Evolutionary conservation across 1,284 basidiomycete genomes (phyloP), one percentile per base, ranked within the genome.

Genomic region (Apiotrichum gamsii): DNA sequence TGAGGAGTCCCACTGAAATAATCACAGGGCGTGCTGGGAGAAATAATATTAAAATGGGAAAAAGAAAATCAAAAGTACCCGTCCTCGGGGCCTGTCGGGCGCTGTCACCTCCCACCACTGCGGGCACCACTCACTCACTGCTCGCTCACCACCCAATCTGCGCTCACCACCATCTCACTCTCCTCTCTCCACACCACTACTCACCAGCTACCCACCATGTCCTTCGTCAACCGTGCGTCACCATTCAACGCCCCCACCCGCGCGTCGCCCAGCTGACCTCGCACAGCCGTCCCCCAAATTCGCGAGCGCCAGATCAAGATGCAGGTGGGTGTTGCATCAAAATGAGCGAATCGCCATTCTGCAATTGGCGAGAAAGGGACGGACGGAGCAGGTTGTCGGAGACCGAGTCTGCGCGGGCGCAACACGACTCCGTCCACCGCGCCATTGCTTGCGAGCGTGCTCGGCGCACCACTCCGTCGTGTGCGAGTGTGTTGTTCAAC

Each of bases 241-340:
- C n/a, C n/a, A n/a, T n/a, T n/a, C n/a, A n/a, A n/a, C n/a, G n/a
- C n/a, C n/a, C n/a, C n/a, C n/a, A n/a, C n/a, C n/a, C n/a, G n/a
- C n/a, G n/a, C 11, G 13, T 37, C 20, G 5, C 10, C 4, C n/a
- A 8, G 3, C 0, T 4, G 25, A n/a, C 16, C 5, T 2, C 5
- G 14, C 31, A 19, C 19, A 36, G 45, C 58, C 46, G 53, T 56
- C 42, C 66, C 66, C 58, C 53, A 56, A 39, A 55, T 72, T 52
- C 45, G 58, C 52, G 64, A 63, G 53, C 68, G 65, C 64, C 70
- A 72, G 58, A 62, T 64, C 49, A 47, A 49, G 40, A 49, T 61
- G 51, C 70, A 72, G 64, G 70, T 72, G 47, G 31, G 67, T 65
- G 20, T 29, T n/a, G n/a, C n/a, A n/a, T n/a, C n/a, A n/a, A n/a